Evolutionary conservation across 2,329 filamentous ascomycete genomes (phyloP).

Genomic region (Penicillium sp.): DNA sequence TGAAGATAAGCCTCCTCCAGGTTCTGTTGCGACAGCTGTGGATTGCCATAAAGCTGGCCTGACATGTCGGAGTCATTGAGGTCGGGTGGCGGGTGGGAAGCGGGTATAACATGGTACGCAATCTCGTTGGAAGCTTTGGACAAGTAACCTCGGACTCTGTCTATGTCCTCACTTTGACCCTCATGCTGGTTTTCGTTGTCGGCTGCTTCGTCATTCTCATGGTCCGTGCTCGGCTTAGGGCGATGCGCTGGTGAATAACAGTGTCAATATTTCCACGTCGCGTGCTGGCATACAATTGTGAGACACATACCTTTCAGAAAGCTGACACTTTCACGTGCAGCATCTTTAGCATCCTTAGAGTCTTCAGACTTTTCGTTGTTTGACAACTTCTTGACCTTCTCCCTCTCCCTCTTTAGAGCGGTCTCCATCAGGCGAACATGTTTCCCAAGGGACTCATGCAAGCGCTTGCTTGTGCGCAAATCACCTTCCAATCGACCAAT

Average conservation of each 20-base stretch:
- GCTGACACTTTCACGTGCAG: constrained; percentile 46
- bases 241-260: constrained; percentile 38
- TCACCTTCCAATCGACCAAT: constrained; percentile 94
- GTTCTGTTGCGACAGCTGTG: constrained; percentile 53
- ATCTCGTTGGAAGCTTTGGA: constrained; percentile 67
- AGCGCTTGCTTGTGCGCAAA: constrained; percentile 76
- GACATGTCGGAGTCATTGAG: constrained; percentile 43
- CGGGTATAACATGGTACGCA: constrained; percentile 65
- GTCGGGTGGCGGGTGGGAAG: constrained; percentile 58
- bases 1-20: constrained; percentile 60
- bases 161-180: constrained; percentile 57
- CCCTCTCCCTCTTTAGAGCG: constrained; percentile 78
- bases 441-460: constrained; percentile 84
- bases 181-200: constrained; percentile 47
- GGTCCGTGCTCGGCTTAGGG: constrained; percentile 49
- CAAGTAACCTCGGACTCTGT: constrained; percentile 62
- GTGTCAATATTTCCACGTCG: not conserved
- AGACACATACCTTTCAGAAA: constrained; percentile 37
- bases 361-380: constrained; percentile 52
- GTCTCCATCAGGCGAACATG: constrained; percentile 87
- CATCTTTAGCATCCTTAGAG: constrained; percentile 44
- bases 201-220: constrained; percentile 47
- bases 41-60: constrained; percentile 46
- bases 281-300: not conserved
- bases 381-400: constrained; percentile 59